These are phyloP conservation scores for Zygoascus sp. DNA, from an alignment of 1,139 yeast genomes.

Conservation along the genomic window DNA sequence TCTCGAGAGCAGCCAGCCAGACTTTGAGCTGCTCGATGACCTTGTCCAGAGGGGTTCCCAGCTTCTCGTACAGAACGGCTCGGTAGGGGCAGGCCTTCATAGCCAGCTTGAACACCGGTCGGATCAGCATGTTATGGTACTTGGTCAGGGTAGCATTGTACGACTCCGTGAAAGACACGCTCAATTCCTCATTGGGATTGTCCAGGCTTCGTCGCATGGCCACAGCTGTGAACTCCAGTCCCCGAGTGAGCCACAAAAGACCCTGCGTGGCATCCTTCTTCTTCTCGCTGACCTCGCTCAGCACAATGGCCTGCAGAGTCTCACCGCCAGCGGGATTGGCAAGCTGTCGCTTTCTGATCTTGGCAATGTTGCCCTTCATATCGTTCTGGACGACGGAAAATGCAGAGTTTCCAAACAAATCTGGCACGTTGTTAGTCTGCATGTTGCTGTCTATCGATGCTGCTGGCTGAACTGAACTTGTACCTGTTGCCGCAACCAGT, in stretches of 20 bases:
- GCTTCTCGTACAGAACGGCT: conserved; percentile 74
- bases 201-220: conserved; percentile 79
- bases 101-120: conserved; percentile 86
- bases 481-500: no score
- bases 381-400: conserved; percentile 82
- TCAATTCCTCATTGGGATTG: conserved; percentile 57
- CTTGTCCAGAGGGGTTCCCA: conserved; percentile 54
- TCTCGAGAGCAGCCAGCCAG: conserved; percentile 77
- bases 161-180: conserved; percentile 76
- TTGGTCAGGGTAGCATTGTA: conserved; percentile 74
- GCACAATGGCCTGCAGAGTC: conserved; percentile 73
- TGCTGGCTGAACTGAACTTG: background rate
- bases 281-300: conserved; percentile 58
- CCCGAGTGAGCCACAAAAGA: conserved; percentile 75
- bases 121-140: conserved; percentile 75
- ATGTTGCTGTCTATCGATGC: background rate
- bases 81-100: conserved; percentile 96
- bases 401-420: conserved; percentile 79
- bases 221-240: conserved; percentile 81
- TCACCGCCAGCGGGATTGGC: conserved; percentile 58
- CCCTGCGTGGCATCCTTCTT: conserved; percentile 87
- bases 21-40: conserved; percentile 59
- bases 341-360: conserved; percentile 62
- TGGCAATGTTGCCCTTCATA: conserved; percentile 80
- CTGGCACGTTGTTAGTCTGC: conserved; percentile 11